Evolutionary conservation across 441 rosid species (phyloP), one percentile per base, ranked within the genome.

Genomic region (Aquilaria agallochum): DNA sequence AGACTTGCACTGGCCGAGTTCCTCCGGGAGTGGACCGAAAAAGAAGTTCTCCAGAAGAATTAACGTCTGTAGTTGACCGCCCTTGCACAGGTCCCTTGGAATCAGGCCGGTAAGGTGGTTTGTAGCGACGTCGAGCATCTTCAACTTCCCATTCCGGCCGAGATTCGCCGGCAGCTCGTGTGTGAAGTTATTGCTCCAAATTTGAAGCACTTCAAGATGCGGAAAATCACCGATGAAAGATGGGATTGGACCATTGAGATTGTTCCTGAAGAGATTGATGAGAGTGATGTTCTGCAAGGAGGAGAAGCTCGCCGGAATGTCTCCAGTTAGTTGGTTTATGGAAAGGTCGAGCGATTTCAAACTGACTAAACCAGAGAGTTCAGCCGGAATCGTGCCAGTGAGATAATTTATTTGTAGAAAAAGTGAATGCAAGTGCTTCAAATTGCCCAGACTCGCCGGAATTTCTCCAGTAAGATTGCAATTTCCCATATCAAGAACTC

Each of bases 181-280:
- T 14, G 94, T 84, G 78, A 90, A 90, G 72, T 93, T 83, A 80
- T 92, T 93, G 45, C 64, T 83, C 97, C 97, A 93, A 0, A 93
- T 68, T 15, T 79, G 76, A 44, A 93, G 78, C 30, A 73, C 84
- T 64, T 88, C 86, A 1, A 93, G 83, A 12, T 80, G 66, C 15
- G 92, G 94, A 20, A 83, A 70, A 45, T 88, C 96, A 15, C 94
- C 96, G 11, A 93, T 27, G 55, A 78, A 81, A 1, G 76, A 78
- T 0, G 98, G 98, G 50, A 93, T 79, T 36, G 61, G 74, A 11
- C 98, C 98, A 60, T 63, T 11, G 49, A 93, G 71, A 13, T 81
- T 66, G 73, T 93, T 93, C 9, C 62, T 63, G 67, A 90, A 93
- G 36, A 90, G 71, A 65, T 85, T 68, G 64, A 93, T 67, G 2